Conservation (phyloP, 306 rosid species). For the Alnus glutinosa region DNA sequence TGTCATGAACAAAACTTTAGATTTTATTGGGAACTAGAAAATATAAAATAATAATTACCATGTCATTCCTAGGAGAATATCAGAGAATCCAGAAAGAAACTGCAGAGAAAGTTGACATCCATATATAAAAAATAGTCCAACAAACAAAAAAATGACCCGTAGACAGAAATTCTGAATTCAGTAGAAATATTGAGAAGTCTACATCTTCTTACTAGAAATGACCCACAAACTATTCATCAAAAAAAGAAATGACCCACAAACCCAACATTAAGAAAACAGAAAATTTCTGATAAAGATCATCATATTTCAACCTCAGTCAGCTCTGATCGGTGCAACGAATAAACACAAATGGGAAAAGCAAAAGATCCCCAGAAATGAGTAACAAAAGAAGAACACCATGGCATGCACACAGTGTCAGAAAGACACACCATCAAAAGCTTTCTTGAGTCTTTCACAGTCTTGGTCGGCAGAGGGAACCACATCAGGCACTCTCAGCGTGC, state of each 20-base stretch:
- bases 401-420: conserved; percentile 11
- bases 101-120: too few relatives aligned
- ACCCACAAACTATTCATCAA: too few relatives aligned
- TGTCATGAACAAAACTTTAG: neutral
- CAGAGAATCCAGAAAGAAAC: neutral
- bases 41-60: neutral
- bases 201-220: too few relatives aligned
- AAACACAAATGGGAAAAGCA: neutral
- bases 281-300: neutral
- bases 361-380: neutral
- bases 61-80: neutral
- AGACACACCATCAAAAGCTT: conserved; percentile 69
- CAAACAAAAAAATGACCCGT: too few relatives aligned
- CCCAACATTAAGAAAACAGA: neutral
- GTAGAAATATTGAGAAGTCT: too few relatives aligned
- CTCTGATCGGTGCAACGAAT: neutral
- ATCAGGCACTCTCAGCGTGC: conserved; percentile 65
- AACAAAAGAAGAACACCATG: neutral
- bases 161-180: too few relatives aligned
- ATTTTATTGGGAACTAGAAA: neutral
- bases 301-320: neutral
- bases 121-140: too few relatives aligned
- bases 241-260: neutral
- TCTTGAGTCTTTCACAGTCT: conserved; percentile 65
- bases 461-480: conserved; percentile 68